Conservation (phyloP, 352 stramenopile species). For the Phytophthora pinifolia region DNA sequence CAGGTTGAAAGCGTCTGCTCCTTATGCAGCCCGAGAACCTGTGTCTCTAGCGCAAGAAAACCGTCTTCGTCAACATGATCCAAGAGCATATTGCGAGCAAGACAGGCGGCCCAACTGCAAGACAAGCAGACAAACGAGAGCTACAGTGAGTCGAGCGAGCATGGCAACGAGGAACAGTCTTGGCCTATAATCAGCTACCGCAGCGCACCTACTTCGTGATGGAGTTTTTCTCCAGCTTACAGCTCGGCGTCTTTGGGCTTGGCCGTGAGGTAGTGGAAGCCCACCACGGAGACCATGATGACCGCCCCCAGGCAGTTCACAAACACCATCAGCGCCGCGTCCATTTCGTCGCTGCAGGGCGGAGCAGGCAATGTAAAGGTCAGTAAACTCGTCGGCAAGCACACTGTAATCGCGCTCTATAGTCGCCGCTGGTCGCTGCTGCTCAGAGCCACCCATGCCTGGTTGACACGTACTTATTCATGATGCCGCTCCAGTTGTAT, state of each 20-base stretch:
- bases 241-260: conserved; percentile 80
- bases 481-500: conserved; percentile 28
- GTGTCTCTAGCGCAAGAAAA: not conserved
- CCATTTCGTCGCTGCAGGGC: conserved; percentile 79
- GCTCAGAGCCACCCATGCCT: no score
- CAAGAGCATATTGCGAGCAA: not conserved
- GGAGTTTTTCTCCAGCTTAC: conserved; percentile 28
- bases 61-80: not conserved
- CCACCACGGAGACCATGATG: conserved; percentile 88
- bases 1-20: not conserved
- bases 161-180: not conserved
- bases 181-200: not conserved
- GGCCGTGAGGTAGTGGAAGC: conserved; percentile 88
- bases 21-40: conserved; percentile 1
- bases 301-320: conserved; percentile 86
- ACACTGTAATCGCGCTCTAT: not conserved
- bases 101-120: conserved; percentile 1
- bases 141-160: conserved; percentile 4
- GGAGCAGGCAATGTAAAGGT: not conserved
- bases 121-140: not conserved
- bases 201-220: conserved; percentile 10
- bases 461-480: conserved; percentile 46
- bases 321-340: conserved; percentile 85
- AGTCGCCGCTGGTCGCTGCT: no score
- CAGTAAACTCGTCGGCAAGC: conserved; percentile 12